Conservation (phyloP, 176 grass and related monocot genomes). For the Ensete ventricosum region DNA sequence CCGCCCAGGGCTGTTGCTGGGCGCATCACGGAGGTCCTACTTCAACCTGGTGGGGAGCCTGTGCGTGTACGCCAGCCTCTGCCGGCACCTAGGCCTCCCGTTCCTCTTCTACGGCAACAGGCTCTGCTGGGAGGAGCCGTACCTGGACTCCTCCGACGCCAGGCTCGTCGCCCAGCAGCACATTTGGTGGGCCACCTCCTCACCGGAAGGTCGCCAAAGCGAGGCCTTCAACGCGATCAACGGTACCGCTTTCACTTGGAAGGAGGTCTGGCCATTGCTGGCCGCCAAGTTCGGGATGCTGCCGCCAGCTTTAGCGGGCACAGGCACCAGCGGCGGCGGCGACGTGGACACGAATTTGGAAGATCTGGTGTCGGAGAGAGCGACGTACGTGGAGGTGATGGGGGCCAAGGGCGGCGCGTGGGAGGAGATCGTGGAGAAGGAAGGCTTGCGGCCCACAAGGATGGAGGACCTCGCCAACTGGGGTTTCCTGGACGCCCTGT, state of each 20-base stretch:
- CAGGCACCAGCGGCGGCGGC: neutral
- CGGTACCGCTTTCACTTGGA: constrained; percentile 24
- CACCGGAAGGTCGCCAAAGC: neutral
- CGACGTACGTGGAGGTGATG: constrained; percentile 18
- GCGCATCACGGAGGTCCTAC: constrained; percentile 19
- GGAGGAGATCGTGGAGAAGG: constrained; percentile 27
- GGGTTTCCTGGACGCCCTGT: constrained; percentile 26
- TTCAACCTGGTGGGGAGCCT: constrained; percentile 29
- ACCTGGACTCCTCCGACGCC: constrained; percentile 26
- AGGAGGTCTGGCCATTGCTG: constrained; percentile 29
- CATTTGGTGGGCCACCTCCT: constrained; percentile 26
- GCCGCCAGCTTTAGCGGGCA: no score
- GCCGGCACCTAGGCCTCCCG: constrained; percentile 20
- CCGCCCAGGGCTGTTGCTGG: constrained; percentile 26
- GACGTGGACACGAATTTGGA: neutral
- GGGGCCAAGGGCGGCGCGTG: constrained; percentile 16
- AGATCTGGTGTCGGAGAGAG: constrained; percentile 11
- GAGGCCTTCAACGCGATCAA: constrained; percentile 28
- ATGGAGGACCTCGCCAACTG: constrained; percentile 27
- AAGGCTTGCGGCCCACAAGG: constrained; percentile 7
- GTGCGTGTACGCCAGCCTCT: constrained; percentile 29
- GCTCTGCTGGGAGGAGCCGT: constrained; percentile 31
- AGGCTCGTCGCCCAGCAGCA: constrained; percentile 19
- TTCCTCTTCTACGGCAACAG: constrained; percentile 22
- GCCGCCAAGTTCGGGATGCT: constrained; percentile 26